These are phyloP conservation scores for Leptographium lundbergii DNA, from an alignment of 2,329 filamentous ascomycete genomes.

Conservation along the genomic window DNA sequence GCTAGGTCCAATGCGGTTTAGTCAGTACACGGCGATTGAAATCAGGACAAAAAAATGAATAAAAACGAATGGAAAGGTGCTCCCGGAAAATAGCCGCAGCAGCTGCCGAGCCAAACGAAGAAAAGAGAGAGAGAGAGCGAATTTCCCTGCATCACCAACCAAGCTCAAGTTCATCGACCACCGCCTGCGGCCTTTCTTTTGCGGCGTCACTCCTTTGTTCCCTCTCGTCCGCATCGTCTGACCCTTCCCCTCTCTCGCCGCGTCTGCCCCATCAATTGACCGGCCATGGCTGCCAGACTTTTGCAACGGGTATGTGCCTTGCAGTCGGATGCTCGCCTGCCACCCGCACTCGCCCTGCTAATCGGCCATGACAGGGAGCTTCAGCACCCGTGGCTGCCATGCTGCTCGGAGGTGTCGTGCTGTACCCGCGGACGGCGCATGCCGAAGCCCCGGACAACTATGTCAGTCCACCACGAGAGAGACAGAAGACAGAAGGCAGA, in stretches of 20 bases:
- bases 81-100: conserved; percentile 13
- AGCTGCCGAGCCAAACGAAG: conserved; percentile 1
- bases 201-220: background rate
- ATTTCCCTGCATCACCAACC: conserved; percentile 1
- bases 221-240: background rate
- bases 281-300: conserved; percentile 47
- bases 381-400: conserved; percentile 40
- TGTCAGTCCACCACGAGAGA: conserved; percentile 2
- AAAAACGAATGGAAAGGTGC: conserved; percentile 1
- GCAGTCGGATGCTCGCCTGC: background rate
- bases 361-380: conserved; percentile 27
- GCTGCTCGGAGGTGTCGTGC: conserved; percentile 33
- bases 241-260: background rate
- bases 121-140: background rate
- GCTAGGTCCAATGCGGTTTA: background rate
- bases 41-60: background rate
- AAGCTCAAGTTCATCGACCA: background rate
- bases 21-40: background rate
- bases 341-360: background rate
- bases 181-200: background rate
- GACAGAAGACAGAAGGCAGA: background rate
- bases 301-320: conserved; percentile 36
- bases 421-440: conserved; percentile 33
- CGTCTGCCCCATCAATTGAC: background rate
- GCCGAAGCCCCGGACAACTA: conserved; percentile 35